Evolutionary conservation across 75 land plant species (phyloP), one percentile per base, ranked within the genome.

Genomic region (Selaginella tamariscina): DNA sequence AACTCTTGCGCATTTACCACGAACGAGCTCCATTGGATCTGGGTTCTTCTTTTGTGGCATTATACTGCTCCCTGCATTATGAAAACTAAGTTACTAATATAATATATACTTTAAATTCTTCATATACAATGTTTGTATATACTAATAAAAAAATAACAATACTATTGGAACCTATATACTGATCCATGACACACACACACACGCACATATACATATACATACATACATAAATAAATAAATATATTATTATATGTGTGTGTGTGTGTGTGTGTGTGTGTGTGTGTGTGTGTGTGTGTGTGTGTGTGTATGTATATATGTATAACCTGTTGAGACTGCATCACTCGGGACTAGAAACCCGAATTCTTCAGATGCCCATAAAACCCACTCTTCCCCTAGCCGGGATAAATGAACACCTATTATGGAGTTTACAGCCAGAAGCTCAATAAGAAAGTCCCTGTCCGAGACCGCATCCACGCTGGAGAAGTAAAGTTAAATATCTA

Each of bases 21-120:
- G 96, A 32, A 95, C 97, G 54, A 95, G 85, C 70, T 95, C 99
- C 99, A 95, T 95, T 15, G 99, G 96, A 74, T 95, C 99, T 62
- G 99, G 96, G 66, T 95, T 95, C 65, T 95, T 90, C 79, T 90
- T 95, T 69, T 95, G 99, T 56, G 99, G 99, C 99, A 95, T 95
- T 59, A 95, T 95, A 73, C 99, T 95, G 66, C 99, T 95, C 44
- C 99, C 99, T n/a, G n/a, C n/a, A n/a, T n/a, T n/a, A n/a, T n/a
- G n/a, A n/a, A n/a, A n/a, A n/a, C n/a, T n/a, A n/a, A n/a, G n/a
- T n/a, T n/a, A n/a, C n/a, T n/a, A n/a, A n/a, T n/a, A n/a, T n/a
- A n/a, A n/a, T n/a, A n/a, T n/a, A n/a, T n/a, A n/a, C n/a, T n/a
- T n/a, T n/a, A n/a, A n/a, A n/a, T n/a, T n/a, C n/a, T n/a, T n/a